Evolutionary conservation across 2,329 filamentous ascomycete species (phyloP), one percentile per base, ranked within the genome.

Genomic region (Cadophora sp.): DNA sequence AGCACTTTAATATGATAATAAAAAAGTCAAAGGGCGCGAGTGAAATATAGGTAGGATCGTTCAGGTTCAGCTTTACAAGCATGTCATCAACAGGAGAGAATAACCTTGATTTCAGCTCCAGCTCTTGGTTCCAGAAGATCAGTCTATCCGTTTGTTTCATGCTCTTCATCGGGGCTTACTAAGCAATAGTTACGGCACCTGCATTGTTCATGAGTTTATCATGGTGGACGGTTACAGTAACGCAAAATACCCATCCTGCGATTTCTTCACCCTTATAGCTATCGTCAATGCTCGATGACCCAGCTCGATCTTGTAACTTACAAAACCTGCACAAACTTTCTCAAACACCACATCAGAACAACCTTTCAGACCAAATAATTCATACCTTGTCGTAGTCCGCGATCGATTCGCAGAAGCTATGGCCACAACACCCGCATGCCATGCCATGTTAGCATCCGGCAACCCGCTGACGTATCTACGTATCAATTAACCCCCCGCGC

Each of bases 391-490:
- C n/a, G n/a, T n/a, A n/a, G n/a, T n/a, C n/a, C n/a, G n/a, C n/a
- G n/a, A n/a, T n/a, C n/a, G 14, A 40, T 16, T 40, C 37, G 4
- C 24, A 37, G 55, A 55, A 67, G 61, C 65, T 55, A 53, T 60
- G 53, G 46, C 60, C 61, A 64, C 51, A 24, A 3, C 37, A 40
- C 37, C 37, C 14, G 37, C 37, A 40, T 40, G 37, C 37, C 7
- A 5, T 40, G 7, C 6, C 37, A 40, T 12, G 14, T 12, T 40
- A 12, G 26, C 59, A 58, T 26, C 6, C 50, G 26, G n/a, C 24
- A 12, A 14, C 37, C 58, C 65, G 61, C 65, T 64, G 65, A 64
- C 65, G 65, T 64, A 67, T 55, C 26, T 50, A n/a, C n/a, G n/a
- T n/a, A n/a, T n/a, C n/a, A n/a, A n/a, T n/a, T n/a, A n/a, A n/a